Base-by-base conservation (phyloP, 768 basidiomycete species). In the Amylocystis lapponica region DNA sequence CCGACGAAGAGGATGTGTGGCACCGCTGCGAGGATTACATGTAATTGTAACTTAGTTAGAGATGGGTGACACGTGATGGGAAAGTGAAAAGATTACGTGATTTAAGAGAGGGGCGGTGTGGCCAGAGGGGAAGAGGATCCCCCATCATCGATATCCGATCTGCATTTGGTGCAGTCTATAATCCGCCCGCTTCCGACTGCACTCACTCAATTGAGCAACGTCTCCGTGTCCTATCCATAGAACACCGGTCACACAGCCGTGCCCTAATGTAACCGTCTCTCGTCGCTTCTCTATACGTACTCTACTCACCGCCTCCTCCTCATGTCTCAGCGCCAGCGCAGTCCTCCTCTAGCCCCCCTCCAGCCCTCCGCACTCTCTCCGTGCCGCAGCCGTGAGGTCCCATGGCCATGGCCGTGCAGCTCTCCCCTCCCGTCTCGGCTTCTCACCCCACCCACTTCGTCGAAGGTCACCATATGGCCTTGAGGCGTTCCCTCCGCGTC, bases 101-200 rank as follows among this genome's bases (percentile, higher is more conserved):
- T n/a, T n/a, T n/a, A n/a, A n/a, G n/a, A n/a, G n/a, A n/a, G n/a
- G n/a, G n/a, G n/a, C n/a, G n/a, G n/a, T n/a, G n/a, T n/a, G n/a
- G n/a, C n/a, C n/a, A n/a, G n/a, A n/a, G n/a, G n/a, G n/a, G n/a
- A n/a, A n/a, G n/a, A n/a, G n/a, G 45, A 46, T 46, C 45, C 45
- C 29, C 45, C 41, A 46, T 46, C 45, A 46, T 43, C 45, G 45
- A 46, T 46, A 46, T 46, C 45, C 45, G 45, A 46, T 46, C 45
- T 45, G 27, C 43, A 31, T 37, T 42, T 42, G 41, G 41, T 32
- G 26, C 35, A 36, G 27, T 23, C 25, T 21, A 45, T 36, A n/a
- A 33, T 12, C 22, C 43, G 23, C 25, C 36, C 35, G 43, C 45
- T 33, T 39, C 39, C 38, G 33, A 44, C 36, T 20, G 25, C 30